phyloP scores from a whole-genome alignment of 2,329 filamentous ascomycete species.

The Celoporthe dispersa region DNA sequence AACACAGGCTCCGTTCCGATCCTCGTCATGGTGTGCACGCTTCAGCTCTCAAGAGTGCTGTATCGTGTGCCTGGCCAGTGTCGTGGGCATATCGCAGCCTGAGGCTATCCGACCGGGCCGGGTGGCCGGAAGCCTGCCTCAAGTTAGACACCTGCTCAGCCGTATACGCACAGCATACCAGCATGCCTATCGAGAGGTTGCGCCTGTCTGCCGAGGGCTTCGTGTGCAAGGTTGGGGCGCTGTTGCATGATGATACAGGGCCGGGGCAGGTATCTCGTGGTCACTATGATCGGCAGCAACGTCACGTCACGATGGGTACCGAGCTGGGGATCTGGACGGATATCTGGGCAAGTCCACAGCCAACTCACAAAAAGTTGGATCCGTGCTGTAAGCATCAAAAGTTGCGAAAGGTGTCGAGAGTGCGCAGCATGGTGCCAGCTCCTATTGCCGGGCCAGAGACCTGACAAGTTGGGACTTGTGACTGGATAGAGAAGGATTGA shows the following conservation, averaged over 20 bases:
- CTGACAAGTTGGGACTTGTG: no score
- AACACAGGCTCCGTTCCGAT: neutral
- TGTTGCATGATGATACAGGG: neutral
- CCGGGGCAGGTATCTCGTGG: neutral
- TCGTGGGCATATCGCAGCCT: neutral
- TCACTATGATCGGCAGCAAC: neutral
- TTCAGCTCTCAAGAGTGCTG: neutral
- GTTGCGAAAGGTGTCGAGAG: no score
- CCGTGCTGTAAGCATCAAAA: neutral
- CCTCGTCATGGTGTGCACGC: neutral
- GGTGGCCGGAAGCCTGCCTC: neutral
- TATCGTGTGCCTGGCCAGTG: neutral
- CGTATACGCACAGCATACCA: neutral
- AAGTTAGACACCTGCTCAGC: neutral
- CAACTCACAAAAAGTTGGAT: neutral
- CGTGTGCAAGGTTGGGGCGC: neutral
- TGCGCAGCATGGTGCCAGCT: no score
- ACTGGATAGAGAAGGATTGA: neutral
- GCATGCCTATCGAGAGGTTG: neutral
- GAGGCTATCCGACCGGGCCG: neutral
- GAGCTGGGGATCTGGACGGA: neutral
- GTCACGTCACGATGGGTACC: neutral
- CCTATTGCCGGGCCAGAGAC: neutral
- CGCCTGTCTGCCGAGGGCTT: neutral
- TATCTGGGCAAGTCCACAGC: neutral